Evolutionary conservation across 805 yeast species (phyloP), one percentile per base, ranked within the genome.

Genomic region (Lipomyces japonicus): DNA sequence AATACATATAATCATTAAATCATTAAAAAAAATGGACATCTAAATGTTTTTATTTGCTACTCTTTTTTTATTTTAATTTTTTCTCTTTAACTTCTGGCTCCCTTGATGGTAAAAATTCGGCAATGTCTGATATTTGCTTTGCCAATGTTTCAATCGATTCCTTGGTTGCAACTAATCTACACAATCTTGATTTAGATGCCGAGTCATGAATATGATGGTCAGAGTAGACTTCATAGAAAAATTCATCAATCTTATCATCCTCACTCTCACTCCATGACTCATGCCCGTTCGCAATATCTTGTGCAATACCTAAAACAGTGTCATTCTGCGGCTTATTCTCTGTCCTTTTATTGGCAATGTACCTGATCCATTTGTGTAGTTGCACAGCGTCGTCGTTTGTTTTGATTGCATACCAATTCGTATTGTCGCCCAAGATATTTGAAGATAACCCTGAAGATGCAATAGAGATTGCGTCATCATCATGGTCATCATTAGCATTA

Each of bases 371-470:
- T 32, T 47, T 48, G 14, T 22, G 24, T 12, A 54, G 43, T 18
- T 54, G 57, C 25, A 7, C 30, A 5, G 56, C 58, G 23, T 54
- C 58, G n/a, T 54, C 57, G 3, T 21, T 25, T 9, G 16, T 30
- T 19, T 47, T 46, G 22, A 54, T 52, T 3, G 58, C 44, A 31
- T 43, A 54, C 58, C 58, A 54, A 35, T 54, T 54, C 18, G 38
- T 47, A 40, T 54, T 54, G 22, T 53, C 43, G 16, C 58, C 58
- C 14, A 54, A 39, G 14, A 54, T 25, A 5, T 47, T 52, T 16
- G 26, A 39, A 4, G 57, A 47, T 4, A 54, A 32, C 23, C 44
- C 55, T 3, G 57, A 46, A 7, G 49, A 52, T 12, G 51, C 23
- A 12, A 41, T 36, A 14, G 58, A 47, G 36, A 22, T 30, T 6